phyloP scores from a whole-genome alignment of 805 yeast species.

The Lipomyces oligophaga region DNA sequence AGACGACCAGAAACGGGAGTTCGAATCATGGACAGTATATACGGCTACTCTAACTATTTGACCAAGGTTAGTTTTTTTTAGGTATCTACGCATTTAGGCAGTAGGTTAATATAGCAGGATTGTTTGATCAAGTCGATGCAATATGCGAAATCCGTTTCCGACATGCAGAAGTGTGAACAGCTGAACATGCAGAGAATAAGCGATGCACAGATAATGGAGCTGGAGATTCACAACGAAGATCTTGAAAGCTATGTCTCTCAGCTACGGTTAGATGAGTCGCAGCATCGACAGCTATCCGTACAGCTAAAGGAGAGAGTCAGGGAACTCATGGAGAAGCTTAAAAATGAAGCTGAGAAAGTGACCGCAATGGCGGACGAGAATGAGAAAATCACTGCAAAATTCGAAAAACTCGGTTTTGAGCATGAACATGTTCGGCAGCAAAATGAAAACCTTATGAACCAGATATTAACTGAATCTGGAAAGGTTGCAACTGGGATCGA shows the following conservation, averaged over 20 bases:
- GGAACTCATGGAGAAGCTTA: neutral
- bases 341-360: neutral
- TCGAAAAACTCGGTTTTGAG: slow-evolving; percentile 5
- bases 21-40: too few species aligned
- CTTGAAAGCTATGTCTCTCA: too few species aligned
- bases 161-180: neutral
- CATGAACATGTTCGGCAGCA: neutral
- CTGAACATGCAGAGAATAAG: slow-evolving; percentile 1
- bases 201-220: neutral
- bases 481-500: slow-evolving; percentile 6
- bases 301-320: neutral
- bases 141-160: slow-evolving; percentile 7
- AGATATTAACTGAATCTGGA: slow-evolving; percentile 4
- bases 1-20: too few species aligned
- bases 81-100: too few species aligned
- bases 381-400: neutral
- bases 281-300: too few species aligned
- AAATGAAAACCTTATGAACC: slow-evolving; percentile 1
- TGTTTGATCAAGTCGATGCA: slow-evolving; percentile 3
- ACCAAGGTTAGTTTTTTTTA: too few species aligned
- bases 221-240: slow-evolving; percentile 1
- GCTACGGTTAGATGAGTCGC: too few species aligned
- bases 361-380: neutral
- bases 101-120: neutral
- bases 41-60: too few species aligned